Evolutionary conservation across 129 eudicot species (phyloP).

Genomic region (Dittrichia graveolens): DNA sequence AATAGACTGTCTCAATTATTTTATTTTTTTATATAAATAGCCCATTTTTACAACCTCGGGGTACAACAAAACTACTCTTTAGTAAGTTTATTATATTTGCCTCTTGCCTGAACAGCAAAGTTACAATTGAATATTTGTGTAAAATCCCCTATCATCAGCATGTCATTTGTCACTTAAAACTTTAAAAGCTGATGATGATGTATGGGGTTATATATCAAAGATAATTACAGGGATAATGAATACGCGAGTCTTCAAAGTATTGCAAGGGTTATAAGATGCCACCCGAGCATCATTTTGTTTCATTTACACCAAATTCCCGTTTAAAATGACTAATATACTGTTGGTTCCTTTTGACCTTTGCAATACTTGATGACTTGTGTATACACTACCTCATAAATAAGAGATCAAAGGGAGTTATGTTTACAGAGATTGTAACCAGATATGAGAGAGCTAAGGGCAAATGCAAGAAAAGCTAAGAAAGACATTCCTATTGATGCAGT

Average conservation of each 20-base stretch:
- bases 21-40: conserved; percentile 17
- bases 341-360: conserved; percentile 19
- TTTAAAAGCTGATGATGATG: not conserved
- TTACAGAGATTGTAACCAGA: conserved; percentile 88
- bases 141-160: conserved; percentile 28
- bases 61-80: conserved; percentile 24
- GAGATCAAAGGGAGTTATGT: conserved; percentile 45
- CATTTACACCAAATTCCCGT: not conserved
- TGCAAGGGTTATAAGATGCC: conserved; percentile 2
- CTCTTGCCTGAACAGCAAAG: conserved; percentile 30
- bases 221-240: conserved; percentile 3
- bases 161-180: conserved; percentile 1
- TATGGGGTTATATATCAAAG: conserved; percentile 6
- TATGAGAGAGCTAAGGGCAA: conserved; percentile 74
- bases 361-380: conserved; percentile 17
- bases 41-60: conserved; percentile 34
- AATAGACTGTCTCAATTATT: too few relatives aligned
- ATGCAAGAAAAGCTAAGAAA: conserved; percentile 74
- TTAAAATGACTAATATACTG: not conserved
- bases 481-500: conserved; percentile 91
- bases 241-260: conserved; percentile 1
- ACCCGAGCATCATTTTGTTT: not conserved
- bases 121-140: conserved; percentile 30
- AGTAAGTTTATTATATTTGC: conserved; percentile 24
- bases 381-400: not conserved